Evolutionary conservation across 805 yeast species (phyloP), one percentile per base, ranked within the genome.

Genomic region (Pichia heedii): DNA sequence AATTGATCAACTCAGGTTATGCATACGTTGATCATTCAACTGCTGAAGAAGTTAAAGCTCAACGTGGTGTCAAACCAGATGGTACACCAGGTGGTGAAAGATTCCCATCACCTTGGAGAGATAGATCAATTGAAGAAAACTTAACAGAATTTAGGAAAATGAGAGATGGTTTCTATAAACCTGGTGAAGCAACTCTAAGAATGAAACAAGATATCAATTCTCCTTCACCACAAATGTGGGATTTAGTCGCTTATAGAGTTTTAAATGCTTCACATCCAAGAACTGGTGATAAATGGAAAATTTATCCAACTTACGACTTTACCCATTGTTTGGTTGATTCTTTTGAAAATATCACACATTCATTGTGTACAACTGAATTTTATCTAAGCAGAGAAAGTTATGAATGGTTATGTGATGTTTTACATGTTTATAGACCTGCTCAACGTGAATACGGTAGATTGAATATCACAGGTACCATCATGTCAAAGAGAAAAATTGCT

Each of bases 171-270:
- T 69, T 71, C 50, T 93, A 83, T 67, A 71, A 76, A 52, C 88
- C 88, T 35, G 97, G 97, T 52, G 85, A 86, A 64, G 97, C 96
- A 26, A 87, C 88, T 11, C 73, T 93, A 60, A 82, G 99, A 68
- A 93, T 93, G 97, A 90, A 90, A 63, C 96, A 87, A 71, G 96
- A 93, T 58, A 69, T 93, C 50, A 60, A 65, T 9, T 84, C 93
- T 16, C 95, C 96, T 50, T 84, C 86, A 50, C 99, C 99, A 16
- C 98, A 93, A 69, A 93, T 93, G 98, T 93, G 99, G 99, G 99
- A 93, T 67, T 74, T 93, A 51, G 93, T 93, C 49, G 98, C 98
- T 12, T 93, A 93, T 68, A 78, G 99, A 63, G 96, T 93, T 3
- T 71, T 93, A 55, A 75, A 90, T 54, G 88, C 95, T 13, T 77